Base-by-base conservation (phyloP, 2,329 filamentous ascomycete genomes). In the Aspergillus pseudotamarii region DNA sequence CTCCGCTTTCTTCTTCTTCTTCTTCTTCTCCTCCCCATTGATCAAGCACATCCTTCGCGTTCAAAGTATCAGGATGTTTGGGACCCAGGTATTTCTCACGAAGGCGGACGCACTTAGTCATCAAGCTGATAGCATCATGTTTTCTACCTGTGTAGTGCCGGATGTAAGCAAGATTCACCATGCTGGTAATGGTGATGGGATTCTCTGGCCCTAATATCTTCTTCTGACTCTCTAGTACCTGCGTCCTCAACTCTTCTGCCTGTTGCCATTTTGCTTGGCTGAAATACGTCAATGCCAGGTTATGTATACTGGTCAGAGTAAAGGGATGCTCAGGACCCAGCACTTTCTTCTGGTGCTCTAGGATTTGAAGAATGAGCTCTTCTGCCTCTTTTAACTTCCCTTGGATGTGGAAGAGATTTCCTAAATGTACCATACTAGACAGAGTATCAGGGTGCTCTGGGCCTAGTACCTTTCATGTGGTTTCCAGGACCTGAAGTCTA, bases 241-340 rank as follows among this genome's bases (percentile, higher is more conserved):
- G 21, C 23, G 19, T 12, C 23, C 12, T 12, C 23, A 45, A 16
- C 3, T 61, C 28, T 36, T 57, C 51, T 41, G 59, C 59, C 50
- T 61, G 19, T 38, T 50, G 36, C 58, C 26, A 55, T 38, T 38
- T 48, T 19, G 21, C 50, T 51, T 60, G 50, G 1, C 28, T 1
- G 36, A 5, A 30, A 19, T 60, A 60, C 21, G 26, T 55, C 19
- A 14, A 55, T 21, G 45, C 58, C 26, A 60, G 50, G n/a, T 56
- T 51, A 14, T 16, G 41, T 32, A 32, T 54, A 12, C 48, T 32
- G 6, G 32, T 32, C 32, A 59, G 14, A 32, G 58, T 41, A 4
- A 1, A 2, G 16, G 58, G 58, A 43, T 59, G 58, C 19, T 54
- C 16, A n/a, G 38, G 16, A 6, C 38, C 38, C 16, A 43, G 6